Conservation (phyloP, 129 eudicot species). For the Deinandra increscens region DNA sequence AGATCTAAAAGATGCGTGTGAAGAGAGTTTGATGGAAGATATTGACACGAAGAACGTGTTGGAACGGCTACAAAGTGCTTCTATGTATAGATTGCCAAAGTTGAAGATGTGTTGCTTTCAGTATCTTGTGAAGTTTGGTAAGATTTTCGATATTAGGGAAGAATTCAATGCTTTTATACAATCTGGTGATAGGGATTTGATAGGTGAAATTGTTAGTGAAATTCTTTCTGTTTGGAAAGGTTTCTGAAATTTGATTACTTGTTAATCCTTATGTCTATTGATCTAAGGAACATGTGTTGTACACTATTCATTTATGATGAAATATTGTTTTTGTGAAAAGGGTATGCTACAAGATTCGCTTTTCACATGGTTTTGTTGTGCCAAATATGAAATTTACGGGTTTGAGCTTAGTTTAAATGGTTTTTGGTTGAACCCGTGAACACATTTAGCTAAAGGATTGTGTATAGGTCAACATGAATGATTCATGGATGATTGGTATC, state of each 20-base stretch:
- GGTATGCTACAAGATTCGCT: constrained; percentile 5
- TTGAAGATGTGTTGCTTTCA: constrained; percentile 72
- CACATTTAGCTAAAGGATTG: too few relatives aligned
- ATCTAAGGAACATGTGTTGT: constrained; percentile 14
- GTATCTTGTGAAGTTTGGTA: constrained; percentile 90
- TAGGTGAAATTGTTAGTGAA: constrained; percentile 74
- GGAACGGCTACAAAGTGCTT: constrained; percentile 72
- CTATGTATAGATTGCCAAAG: constrained; percentile 62
- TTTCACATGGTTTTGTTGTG: constrained; percentile 14
- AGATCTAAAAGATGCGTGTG: constrained; percentile 84
- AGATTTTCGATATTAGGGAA: constrained; percentile 77
- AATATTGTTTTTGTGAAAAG: constrained; percentile 1
- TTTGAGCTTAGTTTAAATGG: too few relatives aligned
- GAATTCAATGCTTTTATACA: constrained; percentile 67
- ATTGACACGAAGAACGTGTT: constrained; percentile 75
- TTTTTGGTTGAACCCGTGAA: too few relatives aligned
- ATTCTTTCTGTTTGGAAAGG: constrained; percentile 93
- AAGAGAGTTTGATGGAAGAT: constrained; percentile 76
- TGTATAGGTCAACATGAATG: too few relatives aligned
- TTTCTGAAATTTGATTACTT: constrained; percentile 42
- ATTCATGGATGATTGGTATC: too few relatives aligned
- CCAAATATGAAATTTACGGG: too few relatives aligned
- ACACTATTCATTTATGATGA: background rate
- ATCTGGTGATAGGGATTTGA: constrained; percentile 80
- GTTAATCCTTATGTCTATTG: constrained; percentile 14